phyloP scores from a whole-genome alignment of 169 alveolate species.

The Cryptosporidium ryanae region DNA sequence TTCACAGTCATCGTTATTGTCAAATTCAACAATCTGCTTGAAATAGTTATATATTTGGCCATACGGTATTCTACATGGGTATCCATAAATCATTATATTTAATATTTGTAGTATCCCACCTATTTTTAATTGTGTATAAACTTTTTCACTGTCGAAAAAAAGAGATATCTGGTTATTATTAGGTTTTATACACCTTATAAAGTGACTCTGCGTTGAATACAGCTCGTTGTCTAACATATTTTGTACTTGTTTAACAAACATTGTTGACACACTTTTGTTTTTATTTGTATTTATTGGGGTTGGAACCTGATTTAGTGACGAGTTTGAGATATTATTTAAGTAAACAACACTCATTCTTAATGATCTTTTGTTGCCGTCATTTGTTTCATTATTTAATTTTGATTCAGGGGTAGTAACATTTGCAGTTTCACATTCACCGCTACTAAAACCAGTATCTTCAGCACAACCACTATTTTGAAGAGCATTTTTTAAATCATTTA shows the following conservation, averaged over 20 bases:
- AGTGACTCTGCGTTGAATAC: slow-evolving; percentile 78
- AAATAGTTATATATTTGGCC: slow-evolving; percentile 76
- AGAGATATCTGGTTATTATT: slow-evolving; percentile 76
- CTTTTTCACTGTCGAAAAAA: slow-evolving; percentile 76
- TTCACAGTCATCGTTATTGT: neutral
- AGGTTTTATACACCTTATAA: slow-evolving; percentile 81
- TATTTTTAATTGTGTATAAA: slow-evolving; percentile 78
- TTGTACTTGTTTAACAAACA: slow-evolving; percentile 77
- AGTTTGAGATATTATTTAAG: neutral
- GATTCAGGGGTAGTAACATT: neutral
- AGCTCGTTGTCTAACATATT: slow-evolving; percentile 76
- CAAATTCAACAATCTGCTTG: slow-evolving; percentile 67
- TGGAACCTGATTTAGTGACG: slow-evolving; percentile 28
- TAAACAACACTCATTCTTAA: slow-evolving; percentile 5
- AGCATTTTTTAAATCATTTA: slow-evolving; percentile 4
- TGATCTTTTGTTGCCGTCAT: neutral
- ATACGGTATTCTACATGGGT: slow-evolving; percentile 80
- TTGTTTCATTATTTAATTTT: slow-evolving; percentile 3
- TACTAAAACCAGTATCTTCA: neutral
- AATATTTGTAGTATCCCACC: slow-evolving; percentile 81
- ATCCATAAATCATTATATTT: slow-evolving; percentile 80
- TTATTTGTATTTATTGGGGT: slow-evolving; percentile 64
- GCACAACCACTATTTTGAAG: slow-evolving; percentile 1
- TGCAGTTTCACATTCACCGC: neutral
- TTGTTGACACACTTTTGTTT: slow-evolving; percentile 59